A percentile compares a stretch with the other conserved stretches of the same genome.
Evolutionary conservation across 1,284 basidiomycete genomes (phyloP).

Genomic region (Leccinum fallax): DNA sequence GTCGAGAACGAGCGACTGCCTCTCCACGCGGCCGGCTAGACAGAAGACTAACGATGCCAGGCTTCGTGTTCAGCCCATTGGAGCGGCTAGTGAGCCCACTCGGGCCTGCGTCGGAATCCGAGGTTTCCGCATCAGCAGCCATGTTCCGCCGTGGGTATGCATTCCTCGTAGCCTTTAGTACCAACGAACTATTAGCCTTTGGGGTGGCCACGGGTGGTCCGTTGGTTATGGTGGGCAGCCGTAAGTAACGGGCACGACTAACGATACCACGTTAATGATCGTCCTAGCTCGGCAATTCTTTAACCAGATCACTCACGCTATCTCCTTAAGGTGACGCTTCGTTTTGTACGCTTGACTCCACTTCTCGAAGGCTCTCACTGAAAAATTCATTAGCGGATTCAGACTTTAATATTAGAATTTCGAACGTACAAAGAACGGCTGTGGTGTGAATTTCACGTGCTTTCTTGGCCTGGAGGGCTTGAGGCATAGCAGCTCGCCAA

Average conservation of each 20-base stretch:
- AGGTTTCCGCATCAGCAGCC: constrained; percentile 35
- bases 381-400: constrained; percentile 17
- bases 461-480: constrained; percentile 60
- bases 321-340: constrained; percentile 74
- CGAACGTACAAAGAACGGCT: constrained; percentile 57
- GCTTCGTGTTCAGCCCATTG: constrained; percentile 25
- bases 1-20: constrained; percentile 29
- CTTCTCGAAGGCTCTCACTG: constrained; percentile 60
- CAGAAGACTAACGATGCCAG: constrained; percentile 44
- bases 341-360: constrained; percentile 69
- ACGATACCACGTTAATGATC: constrained; percentile 19
- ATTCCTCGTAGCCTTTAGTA: constrained; percentile 27
- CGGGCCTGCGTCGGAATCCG: constrained; percentile 30
- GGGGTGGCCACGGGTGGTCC: constrained; percentile 25
- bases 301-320: constrained; percentile 60
- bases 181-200: constrained; percentile 23
- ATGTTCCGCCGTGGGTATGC: constrained; percentile 35
- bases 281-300: constrained; percentile 15
- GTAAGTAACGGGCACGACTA: constrained; percentile 69
- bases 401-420: constrained; percentile 1
- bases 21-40: constrained; percentile 40
- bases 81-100: constrained; percentile 32
- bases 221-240: constrained; percentile 55
- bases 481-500: constrained; percentile 72
- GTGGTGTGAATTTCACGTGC: constrained; percentile 64